These are phyloP conservation scores for Phyllosticta capitalensis DNA, from an alignment of 2,329 filamentous ascomycete genomes.

Conservation along the genomic window DNA sequence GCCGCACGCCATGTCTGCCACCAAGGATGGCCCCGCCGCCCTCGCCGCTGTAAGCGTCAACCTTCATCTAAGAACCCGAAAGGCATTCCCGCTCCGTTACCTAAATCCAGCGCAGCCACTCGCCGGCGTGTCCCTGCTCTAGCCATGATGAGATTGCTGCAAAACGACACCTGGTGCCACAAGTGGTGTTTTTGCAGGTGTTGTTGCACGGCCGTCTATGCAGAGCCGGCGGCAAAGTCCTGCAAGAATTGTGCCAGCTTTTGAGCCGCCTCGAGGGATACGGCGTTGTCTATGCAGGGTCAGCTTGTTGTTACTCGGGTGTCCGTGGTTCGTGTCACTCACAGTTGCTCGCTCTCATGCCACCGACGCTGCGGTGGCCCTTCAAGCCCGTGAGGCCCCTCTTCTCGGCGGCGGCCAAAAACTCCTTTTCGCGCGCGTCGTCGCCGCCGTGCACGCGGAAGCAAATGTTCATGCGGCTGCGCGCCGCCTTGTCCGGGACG, in stretches of 20 bases:
- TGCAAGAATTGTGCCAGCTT: constrained; percentile 58
- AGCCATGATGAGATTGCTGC: not conserved
- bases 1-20: not conserved
- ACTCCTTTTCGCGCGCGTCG: constrained; percentile 66
- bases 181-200: no score
- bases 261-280: constrained; percentile 57
- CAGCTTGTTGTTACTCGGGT: constrained; percentile 2
- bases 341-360: constrained; percentile 76
- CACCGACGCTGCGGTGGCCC: constrained; percentile 78
- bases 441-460: constrained; percentile 64
- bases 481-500: constrained; percentile 63
- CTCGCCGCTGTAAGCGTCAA: not conserved
- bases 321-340: constrained; percentile 17
- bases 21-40: not conserved
- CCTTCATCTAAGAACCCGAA: not conserved
- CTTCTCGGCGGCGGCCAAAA: constrained; percentile 62
- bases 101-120: not conserved
- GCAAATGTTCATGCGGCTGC: constrained; percentile 92
- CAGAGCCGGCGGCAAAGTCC: constrained; percentile 38
- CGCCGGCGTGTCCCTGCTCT: not conserved
- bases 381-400: constrained; percentile 69
- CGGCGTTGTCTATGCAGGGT: constrained; percentile 56
- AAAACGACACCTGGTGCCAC: no score
- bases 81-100: not conserved
- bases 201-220: no score